Base-by-base conservation (phyloP, 208 protist genomes). In the Crithidia bombi region DNA sequence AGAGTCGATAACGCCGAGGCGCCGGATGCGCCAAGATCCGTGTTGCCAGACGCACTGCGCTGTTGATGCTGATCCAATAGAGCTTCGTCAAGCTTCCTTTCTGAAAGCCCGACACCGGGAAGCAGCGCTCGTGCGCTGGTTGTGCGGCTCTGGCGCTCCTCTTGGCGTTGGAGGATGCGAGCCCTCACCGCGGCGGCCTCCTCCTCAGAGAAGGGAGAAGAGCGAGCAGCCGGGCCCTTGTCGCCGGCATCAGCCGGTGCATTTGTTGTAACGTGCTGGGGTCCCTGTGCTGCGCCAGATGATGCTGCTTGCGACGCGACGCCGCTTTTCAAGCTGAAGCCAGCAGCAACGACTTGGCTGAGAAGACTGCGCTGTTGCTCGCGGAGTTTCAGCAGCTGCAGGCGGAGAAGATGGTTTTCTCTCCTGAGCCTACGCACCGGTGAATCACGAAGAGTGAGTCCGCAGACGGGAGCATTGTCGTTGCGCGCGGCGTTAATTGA, bases 361-460 rank as follows among this genome's bases (percentile, higher is more conserved):
- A 57, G 69, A 23, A 63, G 46, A 21, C 49, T 35, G 14, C 46
- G 75, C 33, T 68, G 69, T 44, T 84, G 65, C 6, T 84, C 56
- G 50, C 79, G 86, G 51, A 89, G 59, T n/a, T 67, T 70, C 6
- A 86, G 54, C 15, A 92, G 17, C 33, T 86, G 70, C 12, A 72
- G 65, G 12, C 79, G 77, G 17, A 92, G 75, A 30, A 85, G 43
- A 23, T 74, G 75, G 56, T 92, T 92, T 32, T 92, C 83, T 12
- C 69, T 75, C 17, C 65, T 54, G 5, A 92, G 73, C 39, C 56
- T 51, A 23, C 58, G 67, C 52, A 80, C 4, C 15, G 46, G 46
- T 36, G 49, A 38, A 11, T 73, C 75, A 10, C 17, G 3, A 3
- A 7, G 17, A 32, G 6, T 32, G 17, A 10, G 43, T 9, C 21